Base-by-base conservation (phyloP, 306 rosid species). In the Glycine soja region DNA sequence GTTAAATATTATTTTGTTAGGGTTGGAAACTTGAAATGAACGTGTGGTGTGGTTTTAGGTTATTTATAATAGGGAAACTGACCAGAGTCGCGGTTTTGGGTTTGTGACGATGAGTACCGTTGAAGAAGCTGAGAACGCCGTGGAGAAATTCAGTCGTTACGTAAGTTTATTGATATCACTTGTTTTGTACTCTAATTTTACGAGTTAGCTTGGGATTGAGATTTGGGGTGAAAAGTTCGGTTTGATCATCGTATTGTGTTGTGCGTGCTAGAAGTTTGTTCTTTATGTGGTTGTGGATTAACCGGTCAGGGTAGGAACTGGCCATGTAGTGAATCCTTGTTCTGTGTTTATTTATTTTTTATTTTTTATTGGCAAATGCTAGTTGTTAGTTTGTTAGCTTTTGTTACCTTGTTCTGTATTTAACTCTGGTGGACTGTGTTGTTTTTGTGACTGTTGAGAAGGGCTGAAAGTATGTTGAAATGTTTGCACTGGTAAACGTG, bases 61-160 rank as follows among this genome's bases (percentile, higher is more conserved):
- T 52, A 90, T 96, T 74, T 96, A 92, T 89, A 90, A 93, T 18
- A 90, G 99, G 87, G 91, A 94, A 11, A 90, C 97, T 79, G 94
- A 92, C 81, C 90, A 51, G 88, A 96, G 99, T 77, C 97, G 99
- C 4, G 99, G 99, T 5, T 96, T 96, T 38, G 99, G 97, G 8
- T 96, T 96, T 30, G 98, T 96, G 62, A 92, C 98, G 1, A 90
- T 96, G 98, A 90, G 97, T 69, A 90, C 97, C 0, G 94, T 93
- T 77, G 98, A 93, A 81, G 94, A 96, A 81, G 98, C 98, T 69
- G 99, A 96, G 58, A 81, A 75, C 50, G 99, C 92, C 56, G 94
- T 88, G 34, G 93, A 89, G 19, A 89, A 80, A 52, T 89, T 90
- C 81, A 87, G 84, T 72, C 83, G 97, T 30, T 89, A 80, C 75